Percentiles rank a stretch among this genome's conserved stretches.
These are phyloP conservation scores for Breviolum minutum DNA, from an alignment of 73 alveolate genomes.

Conservation along the genomic window DNA sequence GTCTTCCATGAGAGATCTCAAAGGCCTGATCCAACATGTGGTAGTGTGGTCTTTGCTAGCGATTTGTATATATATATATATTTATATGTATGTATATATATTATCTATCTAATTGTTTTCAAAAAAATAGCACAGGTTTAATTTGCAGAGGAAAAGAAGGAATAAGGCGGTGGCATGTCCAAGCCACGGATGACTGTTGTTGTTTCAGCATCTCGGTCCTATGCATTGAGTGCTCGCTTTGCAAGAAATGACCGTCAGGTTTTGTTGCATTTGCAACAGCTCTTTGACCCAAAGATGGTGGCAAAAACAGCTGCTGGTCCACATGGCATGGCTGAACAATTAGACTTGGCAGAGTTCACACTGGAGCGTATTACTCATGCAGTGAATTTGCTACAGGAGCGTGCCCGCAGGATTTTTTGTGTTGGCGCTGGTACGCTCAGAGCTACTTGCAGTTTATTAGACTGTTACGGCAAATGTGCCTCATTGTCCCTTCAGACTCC, in stretches of 20 bases:
- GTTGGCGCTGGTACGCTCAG: background rate
- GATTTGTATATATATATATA: too few species aligned
- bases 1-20: too few species aligned
- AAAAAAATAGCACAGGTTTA: too few species aligned
- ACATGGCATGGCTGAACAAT: conserved; percentile 16
- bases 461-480: background rate
- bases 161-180: too few species aligned
- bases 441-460: background rate
- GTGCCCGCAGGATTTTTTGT: background rate
- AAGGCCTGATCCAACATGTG: too few species aligned
- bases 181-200: too few species aligned
- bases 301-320: background rate
- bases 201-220: too few species aligned
- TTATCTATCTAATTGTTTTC: too few species aligned
- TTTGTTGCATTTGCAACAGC: conserved; percentile 25
- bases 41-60: too few species aligned
- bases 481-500: background rate
- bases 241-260: conserved; percentile 8
- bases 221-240: background rate
- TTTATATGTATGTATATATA: too few species aligned
- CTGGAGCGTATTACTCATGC: conserved; percentile 64
- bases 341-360: conserved; percentile 77
- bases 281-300: background rate
- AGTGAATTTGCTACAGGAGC: conserved; percentile 40
- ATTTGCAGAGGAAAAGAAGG: too few species aligned